Evolutionary conservation across 2,329 filamentous ascomycete genomes (phyloP).

Genomic region (Verticillium zaregamsianum): DNA sequence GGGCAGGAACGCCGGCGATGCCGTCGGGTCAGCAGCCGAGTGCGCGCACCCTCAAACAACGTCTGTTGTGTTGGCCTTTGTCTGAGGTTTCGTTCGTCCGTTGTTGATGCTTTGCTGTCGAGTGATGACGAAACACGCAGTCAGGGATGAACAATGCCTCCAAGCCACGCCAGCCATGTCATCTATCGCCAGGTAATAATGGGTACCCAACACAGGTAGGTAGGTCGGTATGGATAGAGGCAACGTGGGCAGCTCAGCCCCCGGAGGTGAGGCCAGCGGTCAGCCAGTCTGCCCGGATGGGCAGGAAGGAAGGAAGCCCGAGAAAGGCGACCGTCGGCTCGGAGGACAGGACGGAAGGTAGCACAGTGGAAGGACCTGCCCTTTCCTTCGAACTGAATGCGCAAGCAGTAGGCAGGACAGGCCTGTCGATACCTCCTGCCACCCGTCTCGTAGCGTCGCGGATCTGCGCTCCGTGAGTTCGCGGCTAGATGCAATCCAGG

Average conservation of each 20-base stretch:
- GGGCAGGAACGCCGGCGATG: background rate
- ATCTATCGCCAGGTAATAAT: background rate
- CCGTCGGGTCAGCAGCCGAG: background rate
- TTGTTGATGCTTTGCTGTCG: background rate
- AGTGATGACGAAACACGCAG: background rate
- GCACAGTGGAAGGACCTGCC: too few relatives aligned
- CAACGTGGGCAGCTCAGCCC: too few relatives aligned
- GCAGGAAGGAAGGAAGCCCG: too few relatives aligned
- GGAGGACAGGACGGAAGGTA: too few relatives aligned
- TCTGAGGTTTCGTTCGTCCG: background rate
- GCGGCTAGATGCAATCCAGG: background rate
- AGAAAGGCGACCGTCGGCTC: too few relatives aligned
- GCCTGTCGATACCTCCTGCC: too few relatives aligned
- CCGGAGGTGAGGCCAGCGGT: too few relatives aligned
- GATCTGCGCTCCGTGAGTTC: background rate
- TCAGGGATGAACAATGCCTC: background rate
- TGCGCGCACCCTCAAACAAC: background rate
- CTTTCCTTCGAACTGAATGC: too few relatives aligned
- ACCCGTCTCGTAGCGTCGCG: background rate
- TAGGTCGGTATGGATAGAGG: too few relatives aligned
- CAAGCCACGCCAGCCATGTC: background rate
- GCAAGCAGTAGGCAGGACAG: too few relatives aligned
- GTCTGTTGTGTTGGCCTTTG: background rate
- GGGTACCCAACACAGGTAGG: too few relatives aligned
- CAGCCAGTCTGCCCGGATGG: too few relatives aligned